A percentile compares a stretch with the other conserved stretches of the same genome.
Conservation (phyloP, 768 basidiomycete species). For the Kondoa subrosea region DNA sequence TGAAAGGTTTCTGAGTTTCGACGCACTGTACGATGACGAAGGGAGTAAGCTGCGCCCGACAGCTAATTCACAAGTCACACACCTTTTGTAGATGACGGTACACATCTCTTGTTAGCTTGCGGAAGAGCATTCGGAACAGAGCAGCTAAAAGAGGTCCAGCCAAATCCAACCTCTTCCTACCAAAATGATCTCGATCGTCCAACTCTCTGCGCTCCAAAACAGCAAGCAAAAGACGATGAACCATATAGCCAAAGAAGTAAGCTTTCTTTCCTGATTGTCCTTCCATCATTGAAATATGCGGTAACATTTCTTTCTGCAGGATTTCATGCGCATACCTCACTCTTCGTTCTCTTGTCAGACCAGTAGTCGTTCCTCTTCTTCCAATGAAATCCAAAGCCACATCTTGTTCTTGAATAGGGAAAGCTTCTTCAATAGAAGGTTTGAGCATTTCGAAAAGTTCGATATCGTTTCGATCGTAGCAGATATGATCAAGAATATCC, state of each 20-base stretch:
- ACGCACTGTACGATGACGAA: slow-evolving; percentile 54
- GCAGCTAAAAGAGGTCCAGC: slow-evolving; percentile 93
- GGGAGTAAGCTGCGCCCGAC: not conserved
- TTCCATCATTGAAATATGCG: slow-evolving; percentile 88
- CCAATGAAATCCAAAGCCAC: slow-evolving; percentile 91
- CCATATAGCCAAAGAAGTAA: slow-evolving; percentile 99
- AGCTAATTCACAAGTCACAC: slow-evolving; percentile 11
- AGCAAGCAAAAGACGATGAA: slow-evolving; percentile 81
- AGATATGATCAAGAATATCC: slow-evolving; percentile 94
- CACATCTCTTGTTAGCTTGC: slow-evolving; percentile 89
- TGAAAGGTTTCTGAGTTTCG: slow-evolving; percentile 88
- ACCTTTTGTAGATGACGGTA: slow-evolving; percentile 96
- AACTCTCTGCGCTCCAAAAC: slow-evolving; percentile 85
- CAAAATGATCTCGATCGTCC: slow-evolving; percentile 98
- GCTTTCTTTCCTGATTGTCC: slow-evolving; percentile 96
- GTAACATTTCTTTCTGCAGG: slow-evolving; percentile 93
- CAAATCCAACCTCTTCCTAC: slow-evolving; percentile 89
- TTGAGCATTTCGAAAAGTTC: slow-evolving; percentile 97
- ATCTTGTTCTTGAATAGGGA: slow-evolving; percentile 85
- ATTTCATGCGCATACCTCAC: slow-evolving; percentile 95
- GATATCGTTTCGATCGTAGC: slow-evolving; percentile 88
- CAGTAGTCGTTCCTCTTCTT: slow-evolving; percentile 86
- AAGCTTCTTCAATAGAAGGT: slow-evolving; percentile 95
- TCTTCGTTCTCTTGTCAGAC: slow-evolving; percentile 76
- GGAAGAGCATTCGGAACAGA: slow-evolving; percentile 91